Base-by-base conservation (phyloP, 2,329 filamentous ascomycete species). In the Sarocladium oryzae region DNA sequence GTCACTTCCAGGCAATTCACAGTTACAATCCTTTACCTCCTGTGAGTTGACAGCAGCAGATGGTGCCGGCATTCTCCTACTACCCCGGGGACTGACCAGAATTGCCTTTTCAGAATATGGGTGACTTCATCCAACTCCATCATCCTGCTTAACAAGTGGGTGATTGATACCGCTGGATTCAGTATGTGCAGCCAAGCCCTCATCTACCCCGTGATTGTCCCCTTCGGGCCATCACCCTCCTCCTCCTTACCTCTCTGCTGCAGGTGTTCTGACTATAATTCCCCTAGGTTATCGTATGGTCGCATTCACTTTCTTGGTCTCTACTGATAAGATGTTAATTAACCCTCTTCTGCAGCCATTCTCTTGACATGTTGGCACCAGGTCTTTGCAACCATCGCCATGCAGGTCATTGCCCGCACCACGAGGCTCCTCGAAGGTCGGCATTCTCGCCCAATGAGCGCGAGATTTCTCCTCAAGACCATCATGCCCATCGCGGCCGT, bases 111-210 rank as follows among this genome's bases (percentile, higher is more conserved):
- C 46, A 79, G 76, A 51, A 79, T 81, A 62, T 95, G 89, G 89
- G 95, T 95, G 58, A 77, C 88, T 58, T 81, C 93, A 65, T 93
- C 88, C 61, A 92, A 89, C 57, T 76, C 81, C 61, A 89, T 91
- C 55, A 95, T 95, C 63, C 73, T 95, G 55, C 95, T 95, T 77
- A 95, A 95, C 77, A 95, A 95, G 73, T 91, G 86, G 81, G 81
- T 95, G 48, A 78, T 95, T 54, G 82, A 88, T 63, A 83, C 81
- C 55, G 79, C 79, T 61, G 79, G 85, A 52, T 92, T 92, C 69
- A 78, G 86, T 89, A 72, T 75, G 85, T 76, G 56, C 48, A 56
- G 54, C 37, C 38, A 33, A 40, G 36, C 36, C 40, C 40, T 16
- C 40, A 7, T 15, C 40, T 21, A 23, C 23, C 28, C 24, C n/a